Percentiles rank a stretch among this genome's conserved stretches.
Evolutionary conservation across 495 filamentous ascomycete species (phyloP).

Genomic region (Trichoderma asperelloides): DNA sequence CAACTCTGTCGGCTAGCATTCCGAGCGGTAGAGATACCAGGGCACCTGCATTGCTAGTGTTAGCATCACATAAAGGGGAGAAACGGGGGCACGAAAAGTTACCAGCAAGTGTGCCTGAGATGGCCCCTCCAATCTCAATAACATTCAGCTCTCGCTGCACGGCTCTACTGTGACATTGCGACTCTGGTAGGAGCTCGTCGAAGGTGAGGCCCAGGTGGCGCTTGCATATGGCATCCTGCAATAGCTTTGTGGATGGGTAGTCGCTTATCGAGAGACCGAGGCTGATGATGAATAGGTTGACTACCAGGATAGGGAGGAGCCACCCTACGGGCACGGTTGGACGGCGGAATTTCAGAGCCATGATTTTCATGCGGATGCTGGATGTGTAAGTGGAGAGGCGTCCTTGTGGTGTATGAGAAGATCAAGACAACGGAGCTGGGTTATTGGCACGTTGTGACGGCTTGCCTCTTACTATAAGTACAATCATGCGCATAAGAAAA

Average conservation of each 20-base stretch:
- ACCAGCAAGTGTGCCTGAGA: background rate
- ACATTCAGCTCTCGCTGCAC: background rate
- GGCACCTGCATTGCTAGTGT: background rate
- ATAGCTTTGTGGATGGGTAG: background rate
- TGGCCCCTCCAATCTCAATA: background rate
- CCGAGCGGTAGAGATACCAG: background rate
- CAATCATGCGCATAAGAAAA: background rate
- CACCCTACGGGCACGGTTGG: background rate
- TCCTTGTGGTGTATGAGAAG: background rate
- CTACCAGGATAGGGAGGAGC: background rate
- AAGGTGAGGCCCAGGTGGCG: background rate
- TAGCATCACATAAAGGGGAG: background rate
- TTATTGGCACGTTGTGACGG: background rate
- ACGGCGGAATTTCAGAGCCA: background rate
- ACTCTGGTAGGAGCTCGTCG: background rate
- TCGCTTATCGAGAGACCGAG: background rate
- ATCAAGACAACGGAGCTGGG: too few species aligned
- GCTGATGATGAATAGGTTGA: conserved; percentile 5
- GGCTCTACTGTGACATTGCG: background rate
- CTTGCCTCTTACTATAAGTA: too few species aligned
- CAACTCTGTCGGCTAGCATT: background rate
- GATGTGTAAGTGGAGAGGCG: background rate
- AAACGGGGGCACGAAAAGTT: background rate
- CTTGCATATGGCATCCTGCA: background rate
- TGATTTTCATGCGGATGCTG: background rate